These are phyloP conservation scores for Stylosanthes scabra DNA, from an alignment of 331 rosid species.

Conservation along the genomic window DNA sequence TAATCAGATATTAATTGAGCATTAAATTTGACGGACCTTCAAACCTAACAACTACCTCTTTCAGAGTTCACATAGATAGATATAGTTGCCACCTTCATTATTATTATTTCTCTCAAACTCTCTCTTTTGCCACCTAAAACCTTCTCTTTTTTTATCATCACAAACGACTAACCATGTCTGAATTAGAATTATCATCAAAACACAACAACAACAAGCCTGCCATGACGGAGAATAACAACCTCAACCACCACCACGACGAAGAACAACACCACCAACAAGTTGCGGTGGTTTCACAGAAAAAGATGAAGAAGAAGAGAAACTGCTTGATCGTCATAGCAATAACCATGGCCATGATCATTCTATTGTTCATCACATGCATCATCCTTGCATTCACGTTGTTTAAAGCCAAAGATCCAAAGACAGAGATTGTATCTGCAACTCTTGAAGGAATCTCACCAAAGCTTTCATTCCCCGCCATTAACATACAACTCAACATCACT, in stretches of 20 bases:
- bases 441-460: slow-evolving; percentile 59
- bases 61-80: neutral
- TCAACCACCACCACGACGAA: too few species aligned
- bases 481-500: slow-evolving; percentile 57
- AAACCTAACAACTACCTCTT: slow-evolving; percentile 39
- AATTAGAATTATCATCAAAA: slow-evolving; percentile 31
- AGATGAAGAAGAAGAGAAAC: slow-evolving; percentile 11
- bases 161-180: neutral
- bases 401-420: slow-evolving; percentile 55
- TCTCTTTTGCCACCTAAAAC: neutral
- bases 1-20: neutral
- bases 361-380: slow-evolving; percentile 43
- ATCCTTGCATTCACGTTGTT: slow-evolving; percentile 60
- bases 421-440: slow-evolving; percentile 46
- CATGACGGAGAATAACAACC: slow-evolving; percentile 36
- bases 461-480: slow-evolving; percentile 50
- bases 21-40: slow-evolving; percentile 27
- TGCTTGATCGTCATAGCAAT: slow-evolving; percentile 37
- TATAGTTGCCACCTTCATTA: slow-evolving; percentile 27
- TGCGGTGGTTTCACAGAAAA: slow-evolving; percentile 22
- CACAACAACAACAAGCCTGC: neutral
- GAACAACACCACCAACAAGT: slow-evolving; percentile 26
- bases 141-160: neutral
- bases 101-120: neutral
- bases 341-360: slow-evolving; percentile 31